Conservation (phyloP, 1,284 basidiomycete genomes). For the Moesziomyces sp. region DNA sequence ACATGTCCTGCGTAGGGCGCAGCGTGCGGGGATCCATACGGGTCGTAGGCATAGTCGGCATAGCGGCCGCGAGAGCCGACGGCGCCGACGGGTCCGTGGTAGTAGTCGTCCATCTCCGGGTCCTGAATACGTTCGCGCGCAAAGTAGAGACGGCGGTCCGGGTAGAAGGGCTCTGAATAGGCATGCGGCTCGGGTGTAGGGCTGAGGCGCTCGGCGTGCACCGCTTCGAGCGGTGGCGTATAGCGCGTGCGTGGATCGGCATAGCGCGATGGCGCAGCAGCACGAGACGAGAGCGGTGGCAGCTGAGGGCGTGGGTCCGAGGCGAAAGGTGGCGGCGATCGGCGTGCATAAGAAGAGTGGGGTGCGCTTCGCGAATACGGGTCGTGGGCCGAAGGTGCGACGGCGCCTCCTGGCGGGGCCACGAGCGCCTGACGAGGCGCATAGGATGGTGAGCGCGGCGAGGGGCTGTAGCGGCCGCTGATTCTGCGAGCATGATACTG, state of each 20-base stretch:
- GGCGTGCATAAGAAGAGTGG: slow-evolving; percentile 25
- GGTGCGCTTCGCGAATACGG: slow-evolving; percentile 27
- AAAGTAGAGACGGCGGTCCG: slow-evolving; percentile 47
- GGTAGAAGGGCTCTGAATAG: slow-evolving; percentile 44
- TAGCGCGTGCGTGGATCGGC: slow-evolving; percentile 29
- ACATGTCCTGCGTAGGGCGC: slow-evolving; percentile 18
- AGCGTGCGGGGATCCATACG: slow-evolving; percentile 34
- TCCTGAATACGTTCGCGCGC: slow-evolving; percentile 47
- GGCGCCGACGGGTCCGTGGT: slow-evolving; percentile 25
- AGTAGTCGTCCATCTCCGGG: slow-evolving; percentile 48
- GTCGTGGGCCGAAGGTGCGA: slow-evolving; percentile 16
- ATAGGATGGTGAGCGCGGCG: slow-evolving; percentile 37
- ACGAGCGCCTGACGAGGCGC: slow-evolving; percentile 19
- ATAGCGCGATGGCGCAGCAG: slow-evolving; percentile 13
- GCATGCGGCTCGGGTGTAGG: slow-evolving; percentile 26
- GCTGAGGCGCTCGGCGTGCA: slow-evolving; percentile 20
- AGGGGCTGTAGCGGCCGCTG: slow-evolving; percentile 42
- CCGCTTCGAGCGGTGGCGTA: slow-evolving; percentile 33
- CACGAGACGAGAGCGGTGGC: slow-evolving; percentile 41
- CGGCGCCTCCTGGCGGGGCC: slow-evolving; percentile 5
- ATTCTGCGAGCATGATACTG: slow-evolving; percentile 15
- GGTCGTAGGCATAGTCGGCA: slow-evolving; percentile 31
- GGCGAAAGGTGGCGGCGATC: slow-evolving; percentile 34
- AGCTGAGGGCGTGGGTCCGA: slow-evolving; percentile 31
- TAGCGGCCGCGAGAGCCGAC: slow-evolving; percentile 13